A percentile compares a stretch with the other conserved stretches of the same genome.
phyloP scores from a whole-genome alignment of 768 basidiomycete genomes.

The Termitomyces sp. region DNA sequence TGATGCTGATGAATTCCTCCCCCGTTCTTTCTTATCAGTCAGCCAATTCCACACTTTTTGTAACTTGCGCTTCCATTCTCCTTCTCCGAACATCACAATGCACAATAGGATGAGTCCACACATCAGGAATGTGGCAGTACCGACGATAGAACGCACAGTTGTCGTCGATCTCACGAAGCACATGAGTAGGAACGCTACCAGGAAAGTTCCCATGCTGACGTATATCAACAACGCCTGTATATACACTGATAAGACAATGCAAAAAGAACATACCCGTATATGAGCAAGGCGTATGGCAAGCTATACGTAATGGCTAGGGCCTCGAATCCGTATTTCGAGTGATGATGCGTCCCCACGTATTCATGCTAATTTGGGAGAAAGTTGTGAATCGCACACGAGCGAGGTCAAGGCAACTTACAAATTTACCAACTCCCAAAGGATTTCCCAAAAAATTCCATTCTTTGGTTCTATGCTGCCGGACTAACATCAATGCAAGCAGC shows the following conservation, averaged over 20 bases:
- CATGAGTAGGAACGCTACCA: background rate
- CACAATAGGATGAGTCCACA: constrained; percentile 1
- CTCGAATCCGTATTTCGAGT: no score
- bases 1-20: background rate
- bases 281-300: no score
- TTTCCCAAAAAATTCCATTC: no score
- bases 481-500: constrained; percentile 38
- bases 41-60: background rate
- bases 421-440: no score
- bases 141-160: background rate
- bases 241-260: no score
- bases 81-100: background rate
- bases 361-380: no score
- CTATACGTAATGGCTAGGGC: no score
- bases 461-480: constrained; percentile 37
- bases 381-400: no score
- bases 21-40: background rate
- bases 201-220: background rate
- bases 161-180: background rate
- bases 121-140: background rate
- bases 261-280: constrained; percentile 3
- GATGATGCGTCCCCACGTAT: no score
- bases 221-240: no score
- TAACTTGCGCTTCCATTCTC: no score
- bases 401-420: no score